These are phyloP conservation scores for Heliosperma pusillum DNA, from an alignment of 148 eudicot genomes.

Conservation along the genomic window DNA sequence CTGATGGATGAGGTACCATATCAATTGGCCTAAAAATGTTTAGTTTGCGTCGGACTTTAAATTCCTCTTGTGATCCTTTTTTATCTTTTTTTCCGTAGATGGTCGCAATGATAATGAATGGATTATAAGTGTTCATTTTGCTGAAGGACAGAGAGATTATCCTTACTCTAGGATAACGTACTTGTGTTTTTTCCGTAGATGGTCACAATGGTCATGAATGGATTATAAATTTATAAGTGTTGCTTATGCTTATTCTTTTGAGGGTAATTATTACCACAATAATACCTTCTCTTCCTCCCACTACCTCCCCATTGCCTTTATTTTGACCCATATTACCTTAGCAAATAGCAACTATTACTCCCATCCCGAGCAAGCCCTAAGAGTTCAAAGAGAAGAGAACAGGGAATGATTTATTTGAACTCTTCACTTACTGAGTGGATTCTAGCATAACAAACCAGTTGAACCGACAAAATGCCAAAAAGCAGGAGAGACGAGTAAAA, in stretches of 20 bases:
- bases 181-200: too few species aligned
- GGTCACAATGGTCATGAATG: too few species aligned
- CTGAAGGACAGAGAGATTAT: background rate
- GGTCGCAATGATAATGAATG: background rate
- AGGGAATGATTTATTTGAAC: background rate
- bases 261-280: too few species aligned
- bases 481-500: background rate
- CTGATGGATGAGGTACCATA: conserved; percentile 53
- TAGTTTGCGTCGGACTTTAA: background rate
- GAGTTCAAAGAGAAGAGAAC: background rate
- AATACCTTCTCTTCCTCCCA: too few species aligned
- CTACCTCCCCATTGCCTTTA: background rate
- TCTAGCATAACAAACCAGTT: background rate
- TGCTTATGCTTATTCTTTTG: too few species aligned
- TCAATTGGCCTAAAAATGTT: background rate
- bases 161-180: too few species aligned
- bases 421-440: background rate
- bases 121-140: background rate
- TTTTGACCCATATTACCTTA: background rate
- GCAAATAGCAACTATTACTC: background rate
- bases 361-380: background rate
- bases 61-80: background rate
- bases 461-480: background rate
- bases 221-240: too few species aligned
- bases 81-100: background rate